These are phyloP conservation scores for Fusarium sp. DNA, from an alignment of 2,329 filamentous ascomycete species.

Conservation along the genomic window DNA sequence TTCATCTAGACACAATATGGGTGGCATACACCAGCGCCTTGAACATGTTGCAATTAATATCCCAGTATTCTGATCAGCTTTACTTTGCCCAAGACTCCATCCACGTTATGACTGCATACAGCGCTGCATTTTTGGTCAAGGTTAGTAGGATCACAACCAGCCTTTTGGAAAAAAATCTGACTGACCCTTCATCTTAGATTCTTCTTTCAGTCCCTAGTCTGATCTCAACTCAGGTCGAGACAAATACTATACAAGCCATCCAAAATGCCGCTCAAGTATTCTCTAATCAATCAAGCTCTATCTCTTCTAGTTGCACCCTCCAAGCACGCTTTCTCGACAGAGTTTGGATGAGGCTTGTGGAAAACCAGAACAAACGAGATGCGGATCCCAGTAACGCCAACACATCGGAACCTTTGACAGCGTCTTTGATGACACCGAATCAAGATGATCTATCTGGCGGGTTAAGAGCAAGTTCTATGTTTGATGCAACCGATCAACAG, in stretches of 20 bases:
- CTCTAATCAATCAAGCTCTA: background rate
- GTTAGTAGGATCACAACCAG: background rate
- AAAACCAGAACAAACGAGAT: background rate
- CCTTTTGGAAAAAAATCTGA: fast-evolving
- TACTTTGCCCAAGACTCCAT: conserved; percentile 1
- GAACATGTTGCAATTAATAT: background rate
- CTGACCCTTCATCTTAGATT: fast-evolving
- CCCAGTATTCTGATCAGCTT: background rate
- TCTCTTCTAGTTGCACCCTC: background rate
- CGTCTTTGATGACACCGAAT: fast-evolving
- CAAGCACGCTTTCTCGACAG: background rate
- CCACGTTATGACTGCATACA: conserved; percentile 3
- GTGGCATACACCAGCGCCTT: background rate
- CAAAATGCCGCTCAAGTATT: background rate
- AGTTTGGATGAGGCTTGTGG: background rate
- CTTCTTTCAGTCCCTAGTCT: background rate
- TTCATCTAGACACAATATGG: conserved; percentile 1
- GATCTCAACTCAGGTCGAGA: background rate
- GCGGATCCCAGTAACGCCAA: fast-evolving
- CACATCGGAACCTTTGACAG: fast-evolving
- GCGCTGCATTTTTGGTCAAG: conserved; percentile 2
- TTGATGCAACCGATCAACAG: background rate
- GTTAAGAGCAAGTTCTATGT: fast-evolving
- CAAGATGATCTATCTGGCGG: no score
- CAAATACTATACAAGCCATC: background rate